Evolutionary conservation across 352 stramenopile species (phyloP), one percentile per base, ranked within the genome.

Genomic region (Lagenidium sp.): DNA sequence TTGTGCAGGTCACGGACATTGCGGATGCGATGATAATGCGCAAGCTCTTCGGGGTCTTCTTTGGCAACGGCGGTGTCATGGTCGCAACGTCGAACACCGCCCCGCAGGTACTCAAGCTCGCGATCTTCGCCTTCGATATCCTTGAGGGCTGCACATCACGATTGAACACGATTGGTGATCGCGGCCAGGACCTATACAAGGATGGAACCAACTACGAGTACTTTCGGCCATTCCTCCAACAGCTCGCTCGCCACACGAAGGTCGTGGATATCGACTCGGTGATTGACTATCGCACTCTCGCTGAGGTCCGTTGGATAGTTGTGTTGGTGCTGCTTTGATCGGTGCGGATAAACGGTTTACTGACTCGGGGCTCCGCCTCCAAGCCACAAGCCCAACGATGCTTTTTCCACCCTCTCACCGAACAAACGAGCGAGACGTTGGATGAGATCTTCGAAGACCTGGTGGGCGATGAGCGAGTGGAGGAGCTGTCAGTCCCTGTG

Each of bases 1-100:
- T 11, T 21, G 2, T 21, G 11, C n/a, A 55, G 48, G 85, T 99
- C 15, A 98, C 88, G 1, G 94, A 99, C 63, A 89, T 99, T 50
- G 94, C 89, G 2, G 93, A 98, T 63, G 96, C 96, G 23, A 77
- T 98, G 50, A 98, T 99, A 57, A 84, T 98, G 73, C 75, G 75
- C 46, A 95, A 97, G 63, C 63, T 98, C 20, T 98, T 99, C 52
- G 62, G 65, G 11, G 72, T 89, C 6, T 68, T 98, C 30, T 98
- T 95, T 53, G 47, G 55, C 6, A 57, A 66, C 23, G 94, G 94
- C 24, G 83, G 95, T 0, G 89, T 98, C 16, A 73, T 99, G 32
- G 83, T 98, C 6, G 89, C 96, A 6, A 99, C 96, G 7, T 98
- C 86, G 25, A 99, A 99, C 69, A 87, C 86, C 19, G 64, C 67